phyloP scores from a whole-genome alignment of 2,329 filamentous ascomycete species.

The Ophiocordyceps australis region DNA sequence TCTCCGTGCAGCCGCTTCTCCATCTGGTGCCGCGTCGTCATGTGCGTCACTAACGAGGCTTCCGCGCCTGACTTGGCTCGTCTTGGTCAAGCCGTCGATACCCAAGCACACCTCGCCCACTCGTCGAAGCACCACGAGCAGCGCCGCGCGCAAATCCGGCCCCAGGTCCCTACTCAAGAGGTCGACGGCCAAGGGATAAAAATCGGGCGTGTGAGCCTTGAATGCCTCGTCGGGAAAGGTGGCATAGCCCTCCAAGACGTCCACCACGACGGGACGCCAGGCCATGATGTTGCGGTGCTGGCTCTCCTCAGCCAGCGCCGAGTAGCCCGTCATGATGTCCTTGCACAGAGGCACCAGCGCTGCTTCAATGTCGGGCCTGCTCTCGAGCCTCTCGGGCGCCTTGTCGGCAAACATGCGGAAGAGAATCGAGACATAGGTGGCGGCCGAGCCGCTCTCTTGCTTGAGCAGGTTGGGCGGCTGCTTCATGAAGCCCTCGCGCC shows the following conservation, averaged over 20 bases:
- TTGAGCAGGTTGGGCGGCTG: conserved; percentile 95
- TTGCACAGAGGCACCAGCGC: conserved; percentile 88
- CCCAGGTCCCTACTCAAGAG: conserved; percentile 69
- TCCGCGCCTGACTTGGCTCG: conserved; percentile 15
- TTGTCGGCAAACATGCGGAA: conserved; percentile 96
- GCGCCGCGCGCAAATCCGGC: conserved; percentile 55
- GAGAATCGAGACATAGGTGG: conserved; percentile 88
- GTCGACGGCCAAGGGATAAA: conserved; percentile 76
- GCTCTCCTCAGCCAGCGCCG: conserved; percentile 79
- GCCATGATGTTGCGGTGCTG: conserved; percentile 95
- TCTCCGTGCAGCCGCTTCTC: conserved; percentile 15
- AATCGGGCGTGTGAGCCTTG: conserved; percentile 56
- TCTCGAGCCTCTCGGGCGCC: conserved; percentile 62
- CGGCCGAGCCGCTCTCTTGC: conserved; percentile 83
- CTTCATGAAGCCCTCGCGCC: conserved; percentile 99
- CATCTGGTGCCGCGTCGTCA: conserved; percentile 9
- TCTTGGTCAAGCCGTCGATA: conserved; percentile 28
- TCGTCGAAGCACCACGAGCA: conserved; percentile 61
- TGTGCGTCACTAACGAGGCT: conserved; percentile 19
- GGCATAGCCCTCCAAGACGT: conserved; percentile 84
- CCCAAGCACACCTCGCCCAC: conserved; percentile 63
- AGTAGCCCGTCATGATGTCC: conserved; percentile 80
- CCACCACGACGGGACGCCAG: conserved; percentile 93
- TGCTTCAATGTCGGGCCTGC: conserved; percentile 67
- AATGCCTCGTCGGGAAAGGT: conserved; percentile 72